A percentile compares a stretch with the other conserved stretches of the same genome.
phyloP scores from a whole-genome alignment of 768 basidiomycete genomes.

The Panellus pusillus region DNA sequence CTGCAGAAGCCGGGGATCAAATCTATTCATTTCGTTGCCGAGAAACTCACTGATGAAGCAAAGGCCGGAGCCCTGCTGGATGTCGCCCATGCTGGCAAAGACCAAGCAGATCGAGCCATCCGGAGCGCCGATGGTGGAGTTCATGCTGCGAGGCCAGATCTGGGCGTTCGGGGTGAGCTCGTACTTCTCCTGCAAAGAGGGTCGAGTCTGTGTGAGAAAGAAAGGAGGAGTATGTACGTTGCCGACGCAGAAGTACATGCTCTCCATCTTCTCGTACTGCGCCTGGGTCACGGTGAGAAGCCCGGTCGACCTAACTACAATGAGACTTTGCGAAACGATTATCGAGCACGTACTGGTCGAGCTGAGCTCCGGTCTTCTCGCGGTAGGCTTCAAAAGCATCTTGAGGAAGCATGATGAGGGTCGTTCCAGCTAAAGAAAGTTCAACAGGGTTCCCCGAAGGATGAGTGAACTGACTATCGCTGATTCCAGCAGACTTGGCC shows the following conservation, averaged over 20 bases:
- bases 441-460: no score
- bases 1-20: conserved; percentile 26
- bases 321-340: background rate
- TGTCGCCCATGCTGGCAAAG: conserved; percentile 47
- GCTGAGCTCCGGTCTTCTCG: conserved; percentile 30
- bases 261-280: conserved; percentile 52
- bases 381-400: conserved; percentile 30
- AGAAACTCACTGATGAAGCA: conserved; percentile 57
- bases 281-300: conserved; percentile 51
- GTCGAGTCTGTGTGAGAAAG: background rate
- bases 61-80: conserved; percentile 50
- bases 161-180: conserved; percentile 65
- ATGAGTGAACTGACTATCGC: conserved; percentile 29
- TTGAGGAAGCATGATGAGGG: conserved; percentile 34
- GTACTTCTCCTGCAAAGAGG: conserved; percentile 40
- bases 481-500: conserved; percentile 36
- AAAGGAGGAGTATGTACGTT: conserved; percentile 26
- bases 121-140: conserved; percentile 54
- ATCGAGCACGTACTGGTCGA: conserved; percentile 15
- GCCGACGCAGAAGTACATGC: conserved; percentile 53
- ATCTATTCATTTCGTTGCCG: background rate
- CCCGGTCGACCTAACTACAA: conserved; percentile 40
- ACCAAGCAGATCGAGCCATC: conserved; percentile 52
- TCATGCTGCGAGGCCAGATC: conserved; percentile 64
- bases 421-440: conserved; percentile 27